phyloP scores from a whole-genome alignment of 202 grass and related monocot species.

The Brachypodium distachyon region DNA sequence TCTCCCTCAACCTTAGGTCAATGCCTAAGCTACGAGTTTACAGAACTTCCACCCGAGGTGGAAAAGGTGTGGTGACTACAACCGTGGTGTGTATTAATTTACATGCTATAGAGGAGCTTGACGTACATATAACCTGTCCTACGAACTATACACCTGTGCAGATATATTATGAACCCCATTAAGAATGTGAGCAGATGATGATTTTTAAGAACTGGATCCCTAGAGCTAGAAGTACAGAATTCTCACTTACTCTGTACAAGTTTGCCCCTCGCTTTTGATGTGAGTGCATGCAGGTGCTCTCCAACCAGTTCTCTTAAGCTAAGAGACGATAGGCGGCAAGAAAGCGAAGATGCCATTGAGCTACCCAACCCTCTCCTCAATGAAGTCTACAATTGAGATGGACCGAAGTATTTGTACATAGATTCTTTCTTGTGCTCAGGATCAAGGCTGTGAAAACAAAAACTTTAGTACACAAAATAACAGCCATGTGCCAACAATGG shows the following conservation, averaged over 20 bases:
- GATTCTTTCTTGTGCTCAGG: constrained; percentile 97
- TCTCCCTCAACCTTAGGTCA: not conserved
- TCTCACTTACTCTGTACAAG: constrained; percentile 41
- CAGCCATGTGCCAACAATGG: not conserved
- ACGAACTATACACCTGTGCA: constrained; percentile 47
- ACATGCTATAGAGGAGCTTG: constrained; percentile 30
- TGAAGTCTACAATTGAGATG: constrained; percentile 46
- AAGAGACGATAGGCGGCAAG: not conserved
- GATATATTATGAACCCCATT: not conserved
- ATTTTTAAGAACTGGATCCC: not conserved
- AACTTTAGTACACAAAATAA: constrained; percentile 2
- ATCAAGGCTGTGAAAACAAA: constrained; percentile 69
- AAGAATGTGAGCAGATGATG: not conserved
- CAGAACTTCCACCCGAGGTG: constrained; percentile 29
- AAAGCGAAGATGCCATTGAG: not conserved
- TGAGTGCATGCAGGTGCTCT: not conserved
- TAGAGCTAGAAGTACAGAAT: not conserved
- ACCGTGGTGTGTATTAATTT: constrained; percentile 26
- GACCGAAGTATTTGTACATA: constrained; percentile 68
- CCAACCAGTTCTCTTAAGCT: not conserved
- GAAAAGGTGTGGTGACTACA: not conserved
- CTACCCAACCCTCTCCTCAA: not conserved
- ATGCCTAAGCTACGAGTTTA: not conserved
- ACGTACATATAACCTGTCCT: constrained; percentile 42
- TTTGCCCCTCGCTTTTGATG: not conserved